Evolutionary conservation across 2,329 filamentous ascomycete genomes (phyloP), one percentile per base, ranked within the genome.

Genomic region (Hymenoscyphus linearis): DNA sequence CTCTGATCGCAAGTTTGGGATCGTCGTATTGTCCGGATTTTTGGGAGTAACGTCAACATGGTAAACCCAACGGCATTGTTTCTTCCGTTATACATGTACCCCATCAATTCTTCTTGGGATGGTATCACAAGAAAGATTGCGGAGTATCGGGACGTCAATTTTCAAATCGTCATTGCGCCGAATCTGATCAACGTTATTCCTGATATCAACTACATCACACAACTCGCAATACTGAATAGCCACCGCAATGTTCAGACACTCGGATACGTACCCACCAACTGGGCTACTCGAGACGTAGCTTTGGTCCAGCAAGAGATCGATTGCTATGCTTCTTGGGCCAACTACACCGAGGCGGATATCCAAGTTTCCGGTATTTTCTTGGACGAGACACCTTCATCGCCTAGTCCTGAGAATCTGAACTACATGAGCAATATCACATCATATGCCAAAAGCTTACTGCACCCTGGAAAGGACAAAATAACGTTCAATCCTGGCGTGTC

Each of bases 241-340:
- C 61, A 60, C 40, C 55, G 67, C 4, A 75, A 70, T 14, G 73
- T 76, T 13, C 66, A 71, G 0, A 70, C 74, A 4, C 63, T 79
- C 16, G 76, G 77, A 14, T 79, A 79, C 62, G 73, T 78, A 27
- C 69, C 71, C 6, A 77, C 75, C 1, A 60, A 62, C 4, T 76
- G 76, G 60, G 74, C 69, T 2, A 64, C 63, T 1, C 65, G 73
- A 18, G 64, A 71, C 54, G 61, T 73, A n/a, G 57, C 68, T 2
- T 68, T 67, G 2, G 73, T 79, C 16, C 62, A 72, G 26, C 61
- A 66, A 2, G 74, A 78, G 16, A 69, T 79, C 35, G 68, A 65
- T 25, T 69, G 61, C 9, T 79, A 77, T 63, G 71, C 74, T 1
- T 64, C 65, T n/a, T 79, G 76, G 75, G 60, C 56, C 4, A 64